Percentiles rank a stretch among this genome's conserved stretches.
Conservation (phyloP, 1,139 yeast species). For the Nakaseomyces kungkrabaensis region DNA sequence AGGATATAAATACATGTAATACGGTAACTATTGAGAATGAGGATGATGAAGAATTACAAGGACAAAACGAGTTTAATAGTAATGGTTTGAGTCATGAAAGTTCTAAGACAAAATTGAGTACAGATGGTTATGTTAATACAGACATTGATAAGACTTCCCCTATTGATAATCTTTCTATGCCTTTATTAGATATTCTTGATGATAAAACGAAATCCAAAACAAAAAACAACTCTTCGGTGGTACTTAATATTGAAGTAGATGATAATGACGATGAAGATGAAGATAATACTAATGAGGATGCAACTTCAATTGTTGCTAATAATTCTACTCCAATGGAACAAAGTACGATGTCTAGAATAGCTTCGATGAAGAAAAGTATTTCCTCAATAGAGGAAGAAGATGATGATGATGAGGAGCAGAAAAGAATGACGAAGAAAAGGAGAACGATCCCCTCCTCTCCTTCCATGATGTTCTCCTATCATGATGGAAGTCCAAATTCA, state of each 20-base stretch:
- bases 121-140: conserved; percentile 7
- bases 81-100: not conserved
- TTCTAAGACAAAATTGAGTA: conserved; percentile 1
- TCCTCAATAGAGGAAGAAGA: conserved; percentile 6
- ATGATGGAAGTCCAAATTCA: conserved; percentile 8
- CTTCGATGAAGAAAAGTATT: not conserved
- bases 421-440: conserved; percentile 14
- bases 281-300: not conserved
- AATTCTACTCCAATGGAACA: conserved; percentile 1
- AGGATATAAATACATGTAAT: conserved; percentile 35
- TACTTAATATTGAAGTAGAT: not conserved
- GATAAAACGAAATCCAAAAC: conserved; percentile 13
- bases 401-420: conserved; percentile 8
- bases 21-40: conserved; percentile 30
- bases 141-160: conserved; percentile 28
- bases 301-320: not conserved
- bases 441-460: conserved; percentile 29
- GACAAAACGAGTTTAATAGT: conserved; percentile 2
- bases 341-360: not conserved
- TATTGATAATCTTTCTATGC: conserved; percentile 27
- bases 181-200: conserved; percentile 21
- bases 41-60: conserved; percentile 9
- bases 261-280: conserved; percentile 2
- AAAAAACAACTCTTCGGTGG: conserved; percentile 2
- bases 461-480: conserved; percentile 23